Conservation (phyloP, 305 asterid genomes). For the Andrographis paniculata region DNA sequence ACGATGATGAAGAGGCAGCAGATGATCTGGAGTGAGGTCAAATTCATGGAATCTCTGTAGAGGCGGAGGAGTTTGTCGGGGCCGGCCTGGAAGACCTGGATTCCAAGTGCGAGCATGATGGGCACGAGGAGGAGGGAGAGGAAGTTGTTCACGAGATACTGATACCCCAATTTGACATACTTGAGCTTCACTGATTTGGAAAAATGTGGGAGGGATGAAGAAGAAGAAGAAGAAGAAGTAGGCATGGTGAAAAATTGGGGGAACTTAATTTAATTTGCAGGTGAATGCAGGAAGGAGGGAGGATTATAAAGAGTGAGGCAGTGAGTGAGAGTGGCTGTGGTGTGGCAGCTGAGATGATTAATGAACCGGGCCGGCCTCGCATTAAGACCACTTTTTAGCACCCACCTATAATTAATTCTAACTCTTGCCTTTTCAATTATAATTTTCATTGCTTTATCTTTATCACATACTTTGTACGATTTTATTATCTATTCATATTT, state of each 20-base stretch:
- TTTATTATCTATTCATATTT: too few relatives aligned
- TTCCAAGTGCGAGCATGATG: slow-evolving; percentile 14
- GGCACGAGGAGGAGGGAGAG: slow-evolving; percentile 29
- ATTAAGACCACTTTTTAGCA: too few relatives aligned
- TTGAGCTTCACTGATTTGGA: slow-evolving; percentile 31
- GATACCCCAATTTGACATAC: slow-evolving; percentile 36
- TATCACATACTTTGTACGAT: too few relatives aligned
- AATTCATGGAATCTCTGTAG: slow-evolving; percentile 24
- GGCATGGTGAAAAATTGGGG: too few relatives aligned
- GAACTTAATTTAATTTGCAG: too few relatives aligned
- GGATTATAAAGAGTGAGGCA: neutral
- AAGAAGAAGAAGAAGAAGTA: slow-evolving; percentile 25
- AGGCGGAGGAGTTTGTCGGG: slow-evolving; percentile 21
- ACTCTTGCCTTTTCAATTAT: too few relatives aligned
- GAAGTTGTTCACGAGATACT: slow-evolving; percentile 35
- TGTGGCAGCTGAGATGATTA: slow-evolving; percentile 22
- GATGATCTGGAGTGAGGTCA: slow-evolving; percentile 19
- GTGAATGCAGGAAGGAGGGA: neutral
- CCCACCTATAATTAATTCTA: too few relatives aligned
- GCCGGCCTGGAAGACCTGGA: slow-evolving; percentile 18
- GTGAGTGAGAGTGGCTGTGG: neutral
- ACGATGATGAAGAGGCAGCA: slow-evolving; percentile 20
- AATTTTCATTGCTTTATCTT: too few relatives aligned
- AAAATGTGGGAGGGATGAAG: slow-evolving; percentile 18
- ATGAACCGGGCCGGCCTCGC: neutral